Evolutionary conservation across 2,329 filamentous ascomycete genomes (phyloP).

Genomic region (Exutisphaerella laricina): DNA sequence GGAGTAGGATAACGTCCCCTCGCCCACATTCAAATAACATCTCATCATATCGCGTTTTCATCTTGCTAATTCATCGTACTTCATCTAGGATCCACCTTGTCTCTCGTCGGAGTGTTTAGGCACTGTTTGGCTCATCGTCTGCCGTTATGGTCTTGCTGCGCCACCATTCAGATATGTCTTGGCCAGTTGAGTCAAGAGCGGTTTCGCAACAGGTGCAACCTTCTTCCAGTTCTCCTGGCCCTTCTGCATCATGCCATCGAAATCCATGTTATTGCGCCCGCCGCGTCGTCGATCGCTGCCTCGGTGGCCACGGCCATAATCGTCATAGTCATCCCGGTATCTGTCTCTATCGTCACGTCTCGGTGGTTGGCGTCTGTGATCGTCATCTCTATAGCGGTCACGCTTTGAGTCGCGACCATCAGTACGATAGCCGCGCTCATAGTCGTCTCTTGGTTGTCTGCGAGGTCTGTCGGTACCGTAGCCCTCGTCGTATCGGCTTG

Average conservation of each 20-base stretch:
- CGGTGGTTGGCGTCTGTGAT: constrained; percentile 8
- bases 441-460: constrained; percentile 22
- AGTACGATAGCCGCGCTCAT: constrained; percentile 28
- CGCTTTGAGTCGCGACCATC: constrained; percentile 25
- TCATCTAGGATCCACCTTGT: too few species aligned
- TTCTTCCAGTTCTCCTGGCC: constrained; percentile 30
- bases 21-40: too few species aligned
- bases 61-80: too few species aligned
- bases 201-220: constrained; percentile 30
- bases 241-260: constrained; percentile 25
- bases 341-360: constrained; percentile 15
- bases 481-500: constrained; percentile 24
- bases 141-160: constrained; percentile 1
- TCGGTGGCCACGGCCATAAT: constrained; percentile 16
- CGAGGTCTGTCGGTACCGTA: constrained; percentile 27
- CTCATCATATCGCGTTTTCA: too few species aligned
- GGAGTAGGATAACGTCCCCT: too few species aligned
- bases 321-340: constrained; percentile 20
- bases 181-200: constrained; percentile 25
- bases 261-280: constrained; percentile 14
- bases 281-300: constrained; percentile 8
- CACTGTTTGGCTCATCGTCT: constrained; percentile 5
- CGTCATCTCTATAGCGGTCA: constrained; percentile 21
- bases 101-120: constrained; percentile 3
- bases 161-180: constrained; percentile 25